A percentile compares a stretch with the other conserved stretches of the same genome.
Conservation (phyloP, 495 filamentous ascomycete genomes). For the Cercophora samala region DNA sequence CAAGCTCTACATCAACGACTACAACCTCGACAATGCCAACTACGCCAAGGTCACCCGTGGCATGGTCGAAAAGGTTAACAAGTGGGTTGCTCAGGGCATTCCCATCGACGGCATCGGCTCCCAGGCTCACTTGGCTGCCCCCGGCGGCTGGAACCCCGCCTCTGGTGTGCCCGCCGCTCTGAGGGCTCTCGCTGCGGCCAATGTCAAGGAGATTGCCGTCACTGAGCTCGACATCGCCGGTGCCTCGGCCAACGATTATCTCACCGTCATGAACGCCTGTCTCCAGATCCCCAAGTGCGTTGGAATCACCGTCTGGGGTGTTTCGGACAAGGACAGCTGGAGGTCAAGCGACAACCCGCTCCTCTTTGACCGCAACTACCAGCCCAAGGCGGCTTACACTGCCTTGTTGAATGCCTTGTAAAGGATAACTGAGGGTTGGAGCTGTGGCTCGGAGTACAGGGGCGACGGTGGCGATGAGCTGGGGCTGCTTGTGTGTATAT, state of each 20-base stretch:
- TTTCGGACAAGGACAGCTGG: constrained; percentile 68
- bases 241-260: constrained; percentile 58
- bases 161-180: constrained; percentile 49
- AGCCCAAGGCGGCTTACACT: constrained; percentile 62
- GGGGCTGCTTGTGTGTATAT: too few species aligned
- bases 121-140: constrained; percentile 53
- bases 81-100: constrained; percentile 61
- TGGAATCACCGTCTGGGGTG: constrained; percentile 78
- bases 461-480: too few species aligned
- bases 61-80: constrained; percentile 62
- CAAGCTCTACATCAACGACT: constrained; percentile 69
- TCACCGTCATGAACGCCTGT: constrained; percentile 61
- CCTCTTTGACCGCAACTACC: constrained; percentile 61
- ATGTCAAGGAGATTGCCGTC: constrained; percentile 56
- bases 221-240: constrained; percentile 66
- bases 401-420: constrained; percentile 51
- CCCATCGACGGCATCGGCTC: constrained; percentile 74
- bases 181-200: constrained; percentile 51
- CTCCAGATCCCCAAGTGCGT: constrained; percentile 62
- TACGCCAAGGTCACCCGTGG: constrained; percentile 54
- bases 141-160: constrained; percentile 40
- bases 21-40: constrained; percentile 53
- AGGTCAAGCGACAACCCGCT: constrained; percentile 56
- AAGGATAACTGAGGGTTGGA: too few species aligned
- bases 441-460: too few species aligned